Evolutionary conservation across 1,284 basidiomycete species (phyloP).

Genomic region (Cronartium quercuum): DNA sequence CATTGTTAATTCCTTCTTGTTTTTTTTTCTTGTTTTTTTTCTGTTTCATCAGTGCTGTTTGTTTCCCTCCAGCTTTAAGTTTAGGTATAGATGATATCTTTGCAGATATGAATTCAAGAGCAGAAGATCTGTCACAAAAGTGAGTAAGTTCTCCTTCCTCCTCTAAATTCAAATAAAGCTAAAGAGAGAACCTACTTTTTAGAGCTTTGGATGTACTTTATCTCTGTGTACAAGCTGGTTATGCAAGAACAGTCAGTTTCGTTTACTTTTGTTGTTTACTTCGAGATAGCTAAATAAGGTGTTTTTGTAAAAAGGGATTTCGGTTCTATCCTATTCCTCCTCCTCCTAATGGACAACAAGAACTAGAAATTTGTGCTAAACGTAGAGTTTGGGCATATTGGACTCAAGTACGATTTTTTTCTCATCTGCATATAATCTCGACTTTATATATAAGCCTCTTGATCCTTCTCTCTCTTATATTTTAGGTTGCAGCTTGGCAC

Average conservation of each 20-base stretch:
- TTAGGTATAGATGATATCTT: conserved; percentile 13
- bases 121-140: conserved; percentile 20
- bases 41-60: conserved; percentile 8
- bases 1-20: too few species aligned
- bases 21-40: not conserved
- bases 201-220: conserved; percentile 17
- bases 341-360: conserved; percentile 7
- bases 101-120: conserved; percentile 22
- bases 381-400: conserved; percentile 36
- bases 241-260: conserved; percentile 5
- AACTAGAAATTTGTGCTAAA: conserved; percentile 19
- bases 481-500: conserved; percentile 34
- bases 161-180: not conserved
- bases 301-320: conserved; percentile 16
- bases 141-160: conserved; percentile 3
- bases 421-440: not conserved
- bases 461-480: not conserved
- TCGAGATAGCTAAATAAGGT: too few species aligned
- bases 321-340: conserved; percentile 31
- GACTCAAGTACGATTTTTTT: conserved; percentile 15
- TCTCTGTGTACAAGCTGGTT: conserved; percentile 1
- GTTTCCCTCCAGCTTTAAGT: conserved; percentile 12
- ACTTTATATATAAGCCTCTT: not conserved
- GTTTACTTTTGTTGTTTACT: not conserved
- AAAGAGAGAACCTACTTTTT: too few species aligned